Conservation (phyloP, 2,329 filamentous ascomycete genomes). For the Ceratocystis lukuohia region DNA sequence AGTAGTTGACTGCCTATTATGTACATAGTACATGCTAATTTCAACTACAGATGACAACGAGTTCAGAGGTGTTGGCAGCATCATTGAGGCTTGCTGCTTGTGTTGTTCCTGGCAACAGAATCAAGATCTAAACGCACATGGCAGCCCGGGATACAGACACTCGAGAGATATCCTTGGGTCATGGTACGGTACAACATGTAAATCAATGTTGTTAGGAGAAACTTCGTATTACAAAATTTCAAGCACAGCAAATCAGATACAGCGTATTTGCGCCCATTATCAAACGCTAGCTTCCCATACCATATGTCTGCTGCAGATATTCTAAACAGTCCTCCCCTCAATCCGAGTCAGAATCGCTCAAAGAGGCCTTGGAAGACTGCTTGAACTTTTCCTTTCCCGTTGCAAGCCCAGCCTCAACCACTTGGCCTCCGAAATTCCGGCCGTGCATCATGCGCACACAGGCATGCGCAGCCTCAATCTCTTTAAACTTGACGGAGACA, state of each 20-base stretch:
- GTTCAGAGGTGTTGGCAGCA: constrained; percentile 49
- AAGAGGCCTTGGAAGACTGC: constrained; percentile 43
- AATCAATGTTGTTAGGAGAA: not conserved
- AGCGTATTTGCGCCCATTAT: not conserved
- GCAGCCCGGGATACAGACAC: not conserved
- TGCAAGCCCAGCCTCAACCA: constrained; percentile 57
- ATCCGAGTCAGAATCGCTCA: constrained; percentile 16
- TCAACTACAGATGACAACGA: constrained; percentile 43
- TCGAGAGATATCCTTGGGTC: not conserved
- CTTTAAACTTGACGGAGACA: constrained; percentile 69
- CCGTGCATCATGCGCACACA: constrained; percentile 69
- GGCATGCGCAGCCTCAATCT: constrained; percentile 53
- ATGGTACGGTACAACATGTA: not conserved
- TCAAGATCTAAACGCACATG: not conserved
- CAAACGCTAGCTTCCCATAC: not conserved
- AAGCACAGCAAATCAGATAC: not conserved
- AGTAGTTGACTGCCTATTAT: constrained; percentile 24
- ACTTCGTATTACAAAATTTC: not conserved
- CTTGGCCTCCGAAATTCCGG: constrained; percentile 60
- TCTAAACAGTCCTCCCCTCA: not conserved
- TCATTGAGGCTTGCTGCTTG: constrained; percentile 62
- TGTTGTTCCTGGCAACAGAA: constrained; percentile 41
- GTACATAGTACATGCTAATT: not conserved
- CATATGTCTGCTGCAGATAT: not conserved
- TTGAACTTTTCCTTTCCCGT: constrained; percentile 60